Base-by-base conservation (phyloP, 225 moss, liverwort and hornwort species). In the Asterella californica region DNA sequence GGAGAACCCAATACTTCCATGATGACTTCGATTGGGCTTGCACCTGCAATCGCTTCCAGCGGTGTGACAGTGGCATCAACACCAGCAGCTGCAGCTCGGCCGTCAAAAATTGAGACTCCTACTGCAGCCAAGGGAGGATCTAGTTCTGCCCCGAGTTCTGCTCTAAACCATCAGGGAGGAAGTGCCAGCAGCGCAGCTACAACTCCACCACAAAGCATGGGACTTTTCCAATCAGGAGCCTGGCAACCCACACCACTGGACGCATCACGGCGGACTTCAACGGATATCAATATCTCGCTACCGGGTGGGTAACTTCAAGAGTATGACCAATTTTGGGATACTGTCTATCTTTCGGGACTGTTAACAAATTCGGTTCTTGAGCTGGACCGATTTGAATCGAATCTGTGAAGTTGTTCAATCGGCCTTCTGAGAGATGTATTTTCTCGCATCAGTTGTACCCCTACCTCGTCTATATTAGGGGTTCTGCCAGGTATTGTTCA, bases 201-300 rank as follows among this genome's bases (percentile, higher is more conserved):
- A 30, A 72, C 30, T 18, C 30, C 83, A 25, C 78, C 29, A 21
- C 83, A 81, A 22, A 79, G 36, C 60, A 60, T 64, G 27, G 73
- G 68, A 33, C 27, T 80, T 18, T 74, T 80, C n/a, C 87, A 78
- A 78, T 83, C 83, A 33, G 80, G 68, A 64, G 72, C 65, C 27
- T 88, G 84, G 84, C 80, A 83, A 81, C 38, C 85, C 10, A 50
- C 80, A 17, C 80, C 55, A 50, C 21, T 79, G 45, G 87, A 84
- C 8, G 54, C 77, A n/a, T 73, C 48, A 59, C 79, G 87, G 70
- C 81, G 84, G 38, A 74, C 83, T 70, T 68, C 87, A 30, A 88
- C 87, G 50, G 87, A 88, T 69, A 88, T 88, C 75, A 88, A 88
- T 79, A 84, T 88, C 55, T 80, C 87, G 38, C 65, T 85, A 66